Base-by-base conservation (phyloP, 1,139 yeast genomes). In the Zygoascus meyerae region DNA sequence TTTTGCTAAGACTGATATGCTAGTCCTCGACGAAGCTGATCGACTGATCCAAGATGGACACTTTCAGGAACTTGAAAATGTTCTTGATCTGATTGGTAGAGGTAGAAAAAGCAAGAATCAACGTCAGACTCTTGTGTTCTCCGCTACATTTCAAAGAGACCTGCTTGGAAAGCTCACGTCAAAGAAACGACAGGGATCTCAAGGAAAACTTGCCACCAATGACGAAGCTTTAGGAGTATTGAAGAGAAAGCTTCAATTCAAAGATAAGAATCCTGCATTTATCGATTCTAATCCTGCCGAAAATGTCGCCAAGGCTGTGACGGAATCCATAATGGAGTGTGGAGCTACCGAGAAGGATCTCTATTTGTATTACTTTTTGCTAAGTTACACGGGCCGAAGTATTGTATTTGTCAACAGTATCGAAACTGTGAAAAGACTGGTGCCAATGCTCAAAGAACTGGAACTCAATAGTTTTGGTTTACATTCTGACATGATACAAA, bases 1-100 rank as follows among this genome's bases (percentile, higher is more conserved):
- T 58, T 70, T 89, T 54, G 75, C 84, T 12, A 69, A 77, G 21
- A 73, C 86, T 9, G 87, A 86, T 48, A 74, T 81, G 5, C 62
- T 92, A 8, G 95, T 90, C 0, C 72, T 90, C 37, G 99, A 94
- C 70, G 99, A 94, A 66, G 99, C 98, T n/a, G 99, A 92, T 69
- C 74, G 98, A 64, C 72, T 92, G 53, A 73, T 94, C 47, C 97
- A 92, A 67, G 95, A 90, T 59, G 97, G 98, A 1, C 97, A 90
- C 67, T 92, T 92, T 61, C 95, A 86, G 49, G 98, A 94, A 63
- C 78, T 94, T 56, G 95, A 83, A 56, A 83, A 85, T 59, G 84
- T 87, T 44, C 68, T 92, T 50, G 86, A 83, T 56, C 60, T 59
- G 28, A 53, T 70, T 11, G 72, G 71, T 9, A 62, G 60, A 61